Evolutionary conservation across 257 asterid species (phyloP), one percentile per base, ranked within the genome.

Genomic region (Lantana camara): DNA sequence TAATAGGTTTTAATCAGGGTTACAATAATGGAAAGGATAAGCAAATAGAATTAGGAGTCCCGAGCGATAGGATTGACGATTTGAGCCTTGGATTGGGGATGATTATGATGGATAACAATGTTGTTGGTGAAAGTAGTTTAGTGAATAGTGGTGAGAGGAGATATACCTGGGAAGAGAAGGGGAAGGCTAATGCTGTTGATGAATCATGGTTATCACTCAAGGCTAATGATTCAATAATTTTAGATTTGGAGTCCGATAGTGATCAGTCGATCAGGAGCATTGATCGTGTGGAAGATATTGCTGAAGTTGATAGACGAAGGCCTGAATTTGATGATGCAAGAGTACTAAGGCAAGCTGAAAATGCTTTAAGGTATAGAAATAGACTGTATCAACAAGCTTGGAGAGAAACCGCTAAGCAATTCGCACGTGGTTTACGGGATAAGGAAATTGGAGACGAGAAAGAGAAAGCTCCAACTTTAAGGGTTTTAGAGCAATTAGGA

Each of bases 91-190:
- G 77, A 46, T 58, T 79, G 52, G 79, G 78, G 35, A 45, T 63
- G 46, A n/a, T 23, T 66, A 63, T 41, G 53, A 22, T 21, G 64
- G 64, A 66, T 73, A 53, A 35, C 40, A 35, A 55, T 20, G 62
- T 19, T 68, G 59, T 20, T 57, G 83, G 74, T 72, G 83, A 61
- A 67, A 73, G 81, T 42, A 56, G 72, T 68, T 13, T 17, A 27
- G 44, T 22, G 41, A 34, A 60, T 27, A 57, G 61, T 57, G 77
- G 57, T 38, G 61, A 24, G 76, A 59, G 71, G 74, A 75, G 87
- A 66, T 80, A 72, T 72, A 69, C 82, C 4, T 34, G 69, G 74
- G 85, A 77, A 68, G 85, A 80, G 74, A 80, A 73, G 65, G 93
- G 85, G 45, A 79, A 82, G 75, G 79, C 62, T 15, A 67, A 35